Evolutionary conservation across 2,329 filamentous ascomycete species (phyloP), one percentile per base, ranked within the genome.

Genomic region (Biscogniauxia marginata): DNA sequence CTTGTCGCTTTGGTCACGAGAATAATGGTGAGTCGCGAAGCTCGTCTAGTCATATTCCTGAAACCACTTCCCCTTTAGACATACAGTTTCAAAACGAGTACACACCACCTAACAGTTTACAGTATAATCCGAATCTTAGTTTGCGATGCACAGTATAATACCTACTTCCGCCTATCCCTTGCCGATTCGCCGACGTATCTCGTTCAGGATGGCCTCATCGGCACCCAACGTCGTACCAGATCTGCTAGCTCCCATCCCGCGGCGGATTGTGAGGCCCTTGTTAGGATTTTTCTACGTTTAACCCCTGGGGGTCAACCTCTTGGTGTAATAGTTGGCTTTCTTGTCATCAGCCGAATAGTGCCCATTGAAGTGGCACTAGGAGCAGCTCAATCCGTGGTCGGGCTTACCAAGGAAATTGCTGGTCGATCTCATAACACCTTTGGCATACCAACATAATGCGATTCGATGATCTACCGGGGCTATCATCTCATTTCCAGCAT

Each of bases 21-120:
- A 18, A 49, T 61, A 63, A 61, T 63, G 58, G 60, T 63, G 57
- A 54, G 60, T 46, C 23, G 44, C 44, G 7, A 16, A 6, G 5
- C 30, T 34, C 30, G n/a, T n/a, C n/a, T n/a, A n/a, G n/a, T n/a
- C n/a, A n/a, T n/a, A n/a, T n/a, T n/a, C n/a, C n/a, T n/a, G n/a
- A n/a, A n/a, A n/a, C n/a, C n/a, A n/a, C n/a, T n/a, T n/a, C n/a
- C 30, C 11, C 24, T 11, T 25, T 25, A n/a, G n/a, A n/a, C 13
- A 7, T 8, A 5, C 9, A 16, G 30, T 2, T n/a, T 39, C 6
- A n/a, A n/a, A n/a, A n/a, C n/a, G 30, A 5, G 30, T 4, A n/a
- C 30, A 39, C 13, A 39, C n/a, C 30, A 16, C 30, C 30, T 39
- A 39, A 39, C 30, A 39, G 30, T 3, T 39, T 16, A 39, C n/a